These are phyloP conservation scores for Phytophthora ramorum DNA, from an alignment of 352 stramenopile genomes.

Conservation along the genomic window DNA sequence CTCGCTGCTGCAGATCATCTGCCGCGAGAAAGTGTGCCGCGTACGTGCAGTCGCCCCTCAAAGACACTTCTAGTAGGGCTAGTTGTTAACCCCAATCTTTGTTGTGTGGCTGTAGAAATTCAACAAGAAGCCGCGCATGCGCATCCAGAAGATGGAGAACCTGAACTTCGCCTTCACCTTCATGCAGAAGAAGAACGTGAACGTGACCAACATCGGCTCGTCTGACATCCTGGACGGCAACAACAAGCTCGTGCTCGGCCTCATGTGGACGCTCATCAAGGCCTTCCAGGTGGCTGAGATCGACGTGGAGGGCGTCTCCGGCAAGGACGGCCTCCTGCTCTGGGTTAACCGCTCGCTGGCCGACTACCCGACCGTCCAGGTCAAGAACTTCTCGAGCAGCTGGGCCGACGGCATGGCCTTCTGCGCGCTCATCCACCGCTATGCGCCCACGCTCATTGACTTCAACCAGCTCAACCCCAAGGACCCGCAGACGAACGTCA, in stretches of 20 bases:
- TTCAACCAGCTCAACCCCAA: conserved; percentile 76
- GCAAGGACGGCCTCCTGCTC: conserved; percentile 90
- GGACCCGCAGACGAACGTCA: conserved; percentile 77
- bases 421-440: conserved; percentile 91
- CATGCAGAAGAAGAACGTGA: conserved; percentile 90
- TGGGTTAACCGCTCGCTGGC: conserved; percentile 90
- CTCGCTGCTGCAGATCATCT: conserved; percentile 90
- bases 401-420: conserved; percentile 92
- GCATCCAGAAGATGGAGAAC: conserved; percentile 95
- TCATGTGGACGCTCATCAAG: conserved; percentile 95
- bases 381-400: conserved; percentile 91
- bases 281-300: conserved; percentile 89
- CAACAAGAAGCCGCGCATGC: conserved; percentile 93
- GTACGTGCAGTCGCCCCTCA: conserved; percentile 44
- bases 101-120: conserved; percentile 70
- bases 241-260: conserved; percentile 91
- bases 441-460: conserved; percentile 87
- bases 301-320: conserved; percentile 89
- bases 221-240: conserved; percentile 93
- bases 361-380: conserved; percentile 85
- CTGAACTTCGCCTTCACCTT: conserved; percentile 92
- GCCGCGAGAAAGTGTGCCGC: conserved; percentile 85
- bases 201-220: conserved; percentile 92
- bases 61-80: too few relatives aligned
- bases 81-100: neutral